These are phyloP conservation scores for Candida hungchunana DNA, from an alignment of 805 yeast genomes.

Conservation along the genomic window DNA sequence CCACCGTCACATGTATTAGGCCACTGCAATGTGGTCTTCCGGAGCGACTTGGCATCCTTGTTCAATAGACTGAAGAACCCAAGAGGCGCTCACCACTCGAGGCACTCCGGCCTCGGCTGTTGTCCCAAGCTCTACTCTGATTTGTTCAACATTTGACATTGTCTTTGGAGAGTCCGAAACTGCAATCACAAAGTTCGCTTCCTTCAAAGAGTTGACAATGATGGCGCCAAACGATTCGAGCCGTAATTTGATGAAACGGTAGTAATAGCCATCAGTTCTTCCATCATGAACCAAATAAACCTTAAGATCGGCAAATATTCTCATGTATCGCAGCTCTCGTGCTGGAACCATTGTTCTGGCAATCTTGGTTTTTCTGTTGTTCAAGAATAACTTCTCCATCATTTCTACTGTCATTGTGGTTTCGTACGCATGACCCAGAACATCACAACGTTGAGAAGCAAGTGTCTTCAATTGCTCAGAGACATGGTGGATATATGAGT, in stretches of 20 bases:
- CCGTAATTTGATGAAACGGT: slow-evolving; percentile 15
- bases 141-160: too few species aligned
- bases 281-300: slow-evolving; percentile 30
- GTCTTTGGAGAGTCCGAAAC: too few species aligned
- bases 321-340: slow-evolving; percentile 14
- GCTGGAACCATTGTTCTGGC: slow-evolving; percentile 3
- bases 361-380: slow-evolving; percentile 6
- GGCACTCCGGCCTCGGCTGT: too few species aligned
- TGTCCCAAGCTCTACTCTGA: too few species aligned
- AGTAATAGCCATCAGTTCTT: slow-evolving; percentile 7
- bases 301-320: slow-evolving; percentile 33
- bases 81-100: too few species aligned
- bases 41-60: too few species aligned
- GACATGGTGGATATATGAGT: slow-evolving; percentile 48
- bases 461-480: slow-evolving; percentile 27
- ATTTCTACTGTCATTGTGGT: slow-evolving; percentile 21
- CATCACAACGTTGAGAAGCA: slow-evolving; percentile 43
- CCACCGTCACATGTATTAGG: too few species aligned
- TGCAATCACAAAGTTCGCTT: not conserved
- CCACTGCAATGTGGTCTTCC: too few species aligned
- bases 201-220: slow-evolving; percentile 17
- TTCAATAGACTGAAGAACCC: too few species aligned
- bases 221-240: slow-evolving; percentile 45
- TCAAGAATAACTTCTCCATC: slow-evolving; percentile 15
- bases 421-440: slow-evolving; percentile 58